phyloP scores from a whole-genome alignment of 1,284 basidiomycete genomes.

The Ganoderma boninense region DNA sequence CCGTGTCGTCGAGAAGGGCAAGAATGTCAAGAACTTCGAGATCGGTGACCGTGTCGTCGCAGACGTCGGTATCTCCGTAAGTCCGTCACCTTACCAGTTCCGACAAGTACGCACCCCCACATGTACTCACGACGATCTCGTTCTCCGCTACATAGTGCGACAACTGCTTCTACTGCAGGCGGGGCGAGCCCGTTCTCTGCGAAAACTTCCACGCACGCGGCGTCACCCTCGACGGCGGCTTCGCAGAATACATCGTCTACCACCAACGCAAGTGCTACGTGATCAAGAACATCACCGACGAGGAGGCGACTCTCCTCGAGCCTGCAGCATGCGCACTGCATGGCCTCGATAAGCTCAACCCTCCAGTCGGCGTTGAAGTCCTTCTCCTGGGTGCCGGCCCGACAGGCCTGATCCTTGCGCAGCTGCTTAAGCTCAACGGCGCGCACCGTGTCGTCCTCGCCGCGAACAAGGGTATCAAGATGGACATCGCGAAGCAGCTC shows the following conservation, averaged over 20 bases:
- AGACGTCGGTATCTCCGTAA: constrained; percentile 57
- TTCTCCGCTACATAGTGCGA: constrained; percentile 48
- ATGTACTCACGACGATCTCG: constrained; percentile 17
- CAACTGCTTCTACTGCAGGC: constrained; percentile 66
- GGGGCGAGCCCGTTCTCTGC: constrained; percentile 62
- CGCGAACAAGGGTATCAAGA: constrained; percentile 67
- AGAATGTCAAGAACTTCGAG: constrained; percentile 60
- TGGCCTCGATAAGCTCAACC: constrained; percentile 66
- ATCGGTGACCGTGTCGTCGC: constrained; percentile 67
- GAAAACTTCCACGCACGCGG: constrained; percentile 64
- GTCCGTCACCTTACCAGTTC: constrained; percentile 22
- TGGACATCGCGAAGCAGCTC: constrained; percentile 62
- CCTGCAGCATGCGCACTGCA: constrained; percentile 71
- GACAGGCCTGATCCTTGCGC: constrained; percentile 66
- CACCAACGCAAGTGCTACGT: constrained; percentile 50
- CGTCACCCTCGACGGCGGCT: constrained; percentile 63
- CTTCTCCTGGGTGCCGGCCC: constrained; percentile 61
- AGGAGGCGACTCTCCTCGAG: constrained; percentile 68
- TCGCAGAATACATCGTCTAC: constrained; percentile 66
- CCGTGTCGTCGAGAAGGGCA: constrained; percentile 57
- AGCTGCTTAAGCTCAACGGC: constrained; percentile 66
- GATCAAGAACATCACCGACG: constrained; percentile 67
- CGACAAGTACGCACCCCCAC: neutral
- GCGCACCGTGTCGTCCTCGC: constrained; percentile 58
- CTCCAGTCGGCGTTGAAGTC: constrained; percentile 61